Conservation (phyloP, 306 rosid genomes). For the Castanospermum australe region DNA sequence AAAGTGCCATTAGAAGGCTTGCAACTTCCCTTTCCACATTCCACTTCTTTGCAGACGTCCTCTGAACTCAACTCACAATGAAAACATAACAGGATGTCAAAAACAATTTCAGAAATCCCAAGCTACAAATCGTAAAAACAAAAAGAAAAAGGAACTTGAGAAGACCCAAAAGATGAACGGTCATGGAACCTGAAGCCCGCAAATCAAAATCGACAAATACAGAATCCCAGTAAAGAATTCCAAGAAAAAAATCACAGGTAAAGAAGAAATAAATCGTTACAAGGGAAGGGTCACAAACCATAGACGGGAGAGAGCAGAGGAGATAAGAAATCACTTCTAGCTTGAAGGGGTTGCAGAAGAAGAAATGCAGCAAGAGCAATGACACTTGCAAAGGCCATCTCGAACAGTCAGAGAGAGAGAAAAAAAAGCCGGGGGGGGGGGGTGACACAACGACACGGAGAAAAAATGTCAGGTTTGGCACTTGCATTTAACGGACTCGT, state of each 20-base stretch:
- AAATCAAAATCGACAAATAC: background rate
- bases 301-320: conserved; percentile 53
- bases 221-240: conserved; percentile 3
- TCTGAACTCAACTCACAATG: conserved; percentile 37
- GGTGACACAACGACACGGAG: background rate
- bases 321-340: conserved; percentile 34
- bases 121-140: background rate
- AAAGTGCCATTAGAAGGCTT: conserved; percentile 48
- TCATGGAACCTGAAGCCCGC: background rate
- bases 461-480: background rate
- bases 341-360: conserved; percentile 35
- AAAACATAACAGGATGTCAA: background rate
- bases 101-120: background rate
- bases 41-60: conserved; percentile 52
- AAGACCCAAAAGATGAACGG: background rate
- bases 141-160: background rate
- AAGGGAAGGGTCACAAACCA: conserved; percentile 42
- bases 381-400: conserved; percentile 43
- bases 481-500: background rate
- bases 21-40: conserved; percentile 75
- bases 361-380: conserved; percentile 30
- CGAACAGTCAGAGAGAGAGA: background rate
- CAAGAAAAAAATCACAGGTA: background rate
- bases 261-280: background rate
- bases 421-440: no score